These are phyloP conservation scores for Pythium vanterpoolii DNA, from an alignment of 352 stramenopile genomes.

Conservation along the genomic window DNA sequence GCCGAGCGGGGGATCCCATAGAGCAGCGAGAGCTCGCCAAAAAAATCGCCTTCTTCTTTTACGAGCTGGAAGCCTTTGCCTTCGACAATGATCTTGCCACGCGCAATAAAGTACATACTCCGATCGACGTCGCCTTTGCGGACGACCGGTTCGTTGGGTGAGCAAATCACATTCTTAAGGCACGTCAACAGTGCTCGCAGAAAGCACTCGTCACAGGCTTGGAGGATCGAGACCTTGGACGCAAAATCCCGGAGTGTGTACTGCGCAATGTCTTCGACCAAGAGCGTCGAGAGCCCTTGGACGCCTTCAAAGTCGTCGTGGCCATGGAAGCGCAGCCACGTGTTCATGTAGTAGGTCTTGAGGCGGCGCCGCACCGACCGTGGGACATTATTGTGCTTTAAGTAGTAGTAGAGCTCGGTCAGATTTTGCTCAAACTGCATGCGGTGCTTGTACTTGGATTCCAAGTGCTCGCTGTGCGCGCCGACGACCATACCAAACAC, in stretches of 20 bases:
- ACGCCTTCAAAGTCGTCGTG: constrained; percentile 58
- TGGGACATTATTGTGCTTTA: constrained; percentile 57
- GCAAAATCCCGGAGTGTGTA: constrained; percentile 62
- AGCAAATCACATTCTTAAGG: constrained; percentile 69
- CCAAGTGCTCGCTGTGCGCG: constrained; percentile 55
- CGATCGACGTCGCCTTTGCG: constrained; percentile 67
- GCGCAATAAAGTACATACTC: constrained; percentile 75
- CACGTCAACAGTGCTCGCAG: constrained; percentile 54
- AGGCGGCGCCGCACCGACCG: constrained; percentile 45
- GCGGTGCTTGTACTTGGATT: constrained; percentile 58
- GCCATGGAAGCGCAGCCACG: constrained; percentile 61
- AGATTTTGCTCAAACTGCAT: constrained; percentile 75
- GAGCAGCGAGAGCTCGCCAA: constrained; percentile 65
- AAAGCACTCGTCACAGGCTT: constrained; percentile 68
- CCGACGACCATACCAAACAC: constrained; percentile 68
- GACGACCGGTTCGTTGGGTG: constrained; percentile 48
- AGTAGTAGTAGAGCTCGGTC: constrained; percentile 55
- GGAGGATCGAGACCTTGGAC: constrained; percentile 55
- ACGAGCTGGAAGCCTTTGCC: constrained; percentile 64
- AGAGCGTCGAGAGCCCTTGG: constrained; percentile 50
- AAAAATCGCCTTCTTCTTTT: constrained; percentile 78
- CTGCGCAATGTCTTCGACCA: constrained; percentile 67
- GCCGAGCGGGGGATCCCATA: constrained; percentile 76
- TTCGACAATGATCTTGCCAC: constrained; percentile 57
- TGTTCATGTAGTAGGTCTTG: constrained; percentile 64